phyloP scores from a whole-genome alignment of 2,329 filamentous ascomycete species.

The Clarireedia hainanense region DNA sequence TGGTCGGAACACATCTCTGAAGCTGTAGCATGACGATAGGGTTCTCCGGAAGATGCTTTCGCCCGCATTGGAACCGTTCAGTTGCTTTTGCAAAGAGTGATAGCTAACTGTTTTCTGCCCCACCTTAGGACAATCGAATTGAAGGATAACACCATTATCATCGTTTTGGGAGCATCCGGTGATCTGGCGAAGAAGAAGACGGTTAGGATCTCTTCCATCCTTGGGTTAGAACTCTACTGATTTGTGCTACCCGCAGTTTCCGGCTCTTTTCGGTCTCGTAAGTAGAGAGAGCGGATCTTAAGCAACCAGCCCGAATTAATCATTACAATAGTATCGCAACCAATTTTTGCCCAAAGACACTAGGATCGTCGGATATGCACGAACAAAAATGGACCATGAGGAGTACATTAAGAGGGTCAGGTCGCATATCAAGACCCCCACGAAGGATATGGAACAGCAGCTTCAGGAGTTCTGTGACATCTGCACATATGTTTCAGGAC shows the following conservation, averaged over 20 bases:
- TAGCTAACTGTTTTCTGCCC: slow-evolving; percentile 15
- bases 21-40: slow-evolving; percentile 10
- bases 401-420: slow-evolving; percentile 92
- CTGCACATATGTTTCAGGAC: slow-evolving; percentile 92
- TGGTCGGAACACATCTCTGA: background rate
- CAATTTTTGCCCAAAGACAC: slow-evolving; percentile 97
- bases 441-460: slow-evolving; percentile 94
- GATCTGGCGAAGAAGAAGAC: slow-evolving; percentile 99
- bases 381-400: slow-evolving; percentile 97
- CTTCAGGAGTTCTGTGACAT: slow-evolving; percentile 80
- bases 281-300: slow-evolving; percentile 36
- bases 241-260: slow-evolving; percentile 57
- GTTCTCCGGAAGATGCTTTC: background rate
- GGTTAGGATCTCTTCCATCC: slow-evolving; percentile 39
- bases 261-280: slow-evolving; percentile 93
- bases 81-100: slow-evolving; percentile 30
- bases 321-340: slow-evolving; percentile 71
- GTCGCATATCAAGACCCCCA: slow-evolving; percentile 98
- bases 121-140: slow-evolving; percentile 73
- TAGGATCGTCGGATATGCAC: slow-evolving; percentile 95
- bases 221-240: slow-evolving; percentile 14
- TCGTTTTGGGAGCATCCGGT: slow-evolving; percentile 93
- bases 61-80: background rate
- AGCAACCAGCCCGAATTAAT: slow-evolving; percentile 12
- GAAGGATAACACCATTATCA: slow-evolving; percentile 95